Percentiles rank a stretch among this genome's conserved stretches.
Evolutionary conservation across 192 early-diverging fungal genomes (phyloP).

Genomic region (Nowakowskiella sp.): DNA sequence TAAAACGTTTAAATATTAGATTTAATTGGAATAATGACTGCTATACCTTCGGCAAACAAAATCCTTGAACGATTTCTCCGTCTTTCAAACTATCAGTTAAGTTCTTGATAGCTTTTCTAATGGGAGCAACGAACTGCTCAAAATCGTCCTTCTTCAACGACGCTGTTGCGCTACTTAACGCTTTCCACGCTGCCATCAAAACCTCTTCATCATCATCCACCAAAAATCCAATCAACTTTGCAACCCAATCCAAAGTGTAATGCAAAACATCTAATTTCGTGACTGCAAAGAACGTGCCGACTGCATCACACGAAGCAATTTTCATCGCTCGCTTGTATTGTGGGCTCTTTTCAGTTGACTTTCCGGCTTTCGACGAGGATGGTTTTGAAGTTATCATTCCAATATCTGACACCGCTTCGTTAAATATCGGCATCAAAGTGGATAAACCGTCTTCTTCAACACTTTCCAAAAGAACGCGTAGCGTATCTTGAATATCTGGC

Average conservation of each 20-base stretch:
- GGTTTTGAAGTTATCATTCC: too few species aligned
- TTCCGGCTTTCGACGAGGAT: too few species aligned
- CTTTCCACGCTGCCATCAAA: constrained; percentile 67
- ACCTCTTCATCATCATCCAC: constrained; percentile 37
- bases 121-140: constrained; percentile 65
- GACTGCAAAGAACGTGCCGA: constrained; percentile 58
- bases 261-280: constrained; percentile 49
- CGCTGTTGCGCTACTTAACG: constrained; percentile 72
- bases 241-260: constrained; percentile 77
- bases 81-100: constrained; percentile 38
- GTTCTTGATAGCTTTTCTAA: constrained; percentile 57
- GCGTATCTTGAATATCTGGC: constrained; percentile 70
- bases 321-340: not conserved
- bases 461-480: constrained; percentile 60
- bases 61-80: constrained; percentile 58
- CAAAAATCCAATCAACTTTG: constrained; percentile 64
- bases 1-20: not conserved
- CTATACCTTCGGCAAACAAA: constrained; percentile 73
- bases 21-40: not conserved
- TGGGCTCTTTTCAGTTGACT: too few species aligned
- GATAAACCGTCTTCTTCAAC: constrained; percentile 79
- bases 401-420: constrained; percentile 58
- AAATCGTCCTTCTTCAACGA: constrained; percentile 81
- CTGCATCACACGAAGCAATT: constrained; percentile 50
- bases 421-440: constrained; percentile 67